Base-by-base conservation (phyloP, 2,329 filamentous ascomycete species). In the Orbilia ellipsospora region DNA sequence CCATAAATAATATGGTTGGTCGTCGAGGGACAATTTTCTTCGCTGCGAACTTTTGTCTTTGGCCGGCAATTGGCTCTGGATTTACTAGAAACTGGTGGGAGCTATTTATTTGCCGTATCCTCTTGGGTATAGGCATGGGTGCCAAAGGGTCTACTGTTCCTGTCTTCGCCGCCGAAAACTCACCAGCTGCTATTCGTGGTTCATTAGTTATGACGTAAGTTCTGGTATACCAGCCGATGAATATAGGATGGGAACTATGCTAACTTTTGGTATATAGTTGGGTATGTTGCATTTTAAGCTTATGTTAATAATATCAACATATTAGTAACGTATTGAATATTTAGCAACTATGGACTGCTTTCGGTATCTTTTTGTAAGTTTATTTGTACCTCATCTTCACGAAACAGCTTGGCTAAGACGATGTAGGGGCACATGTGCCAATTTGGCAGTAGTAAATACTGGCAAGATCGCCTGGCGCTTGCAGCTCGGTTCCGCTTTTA, bases 1-100 rank as follows among this genome's bases (percentile, higher is more conserved):
- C 88, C 0, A 78, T 88, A 12, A 91, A 91, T 78, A 82, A 86
- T 48, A 82, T 82, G 10, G 78, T 88, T 28, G 89, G 88, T 44
- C 88, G 89, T 45, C 86, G 88, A 61, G 88, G 88, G 10, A 86
- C 87, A 54, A 91, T 91, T 74, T 90, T 90, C 80, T 80, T 89
- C 54, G 85, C 86, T 5, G 88, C 87, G 12, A 82, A 89, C 78
- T 89, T 91, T 80, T 90, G 87, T 80, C 83, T 92, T 31, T 85
- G 90, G 80, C 85, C 90, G 1, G 88, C 90, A 1, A 88, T 93
- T 77, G 90, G 89, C n/a, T 88, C 87, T 63, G 90, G 85, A 0
- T 79, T 88, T 15, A 84, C 85, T 7, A 87, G 89, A 77, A 87
- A 82, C 42, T 91, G 88, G 88, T 82, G 81, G 7, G 84, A 90